Conservation (phyloP, 1,139 yeast genomes). For the Pichia sp. region DNA sequence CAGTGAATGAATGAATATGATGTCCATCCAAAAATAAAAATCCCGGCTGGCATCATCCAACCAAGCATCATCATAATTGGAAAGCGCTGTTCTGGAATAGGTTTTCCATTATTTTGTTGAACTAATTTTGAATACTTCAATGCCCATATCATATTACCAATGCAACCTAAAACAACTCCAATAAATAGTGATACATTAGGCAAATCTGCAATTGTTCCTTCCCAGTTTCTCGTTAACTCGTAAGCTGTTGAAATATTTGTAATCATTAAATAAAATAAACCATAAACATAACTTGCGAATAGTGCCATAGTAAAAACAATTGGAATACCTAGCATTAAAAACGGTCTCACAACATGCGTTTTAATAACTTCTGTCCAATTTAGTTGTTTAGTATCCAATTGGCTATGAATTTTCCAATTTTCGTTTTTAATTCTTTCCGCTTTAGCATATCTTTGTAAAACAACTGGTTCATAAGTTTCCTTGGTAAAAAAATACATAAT, state of each 20-base stretch:
- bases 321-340: constrained; percentile 40
- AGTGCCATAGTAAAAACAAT: constrained; percentile 37
- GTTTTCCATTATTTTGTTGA: constrained; percentile 33
- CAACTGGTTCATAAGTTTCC: constrained; percentile 44
- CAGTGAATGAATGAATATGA: constrained; percentile 53
- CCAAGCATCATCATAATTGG: constrained; percentile 45
- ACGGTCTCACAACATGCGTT: constrained; percentile 37
- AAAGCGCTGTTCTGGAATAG: constrained; percentile 56
- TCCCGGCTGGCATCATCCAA: constrained; percentile 55
- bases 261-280: constrained; percentile 37
- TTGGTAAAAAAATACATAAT: constrained; percentile 38
- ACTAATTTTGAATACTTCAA: constrained; percentile 31
- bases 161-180: constrained; percentile 51
- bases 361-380: constrained; percentile 32
- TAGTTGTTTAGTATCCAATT: constrained; percentile 39
- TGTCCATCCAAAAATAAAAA: constrained; percentile 78
- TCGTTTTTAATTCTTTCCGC: constrained; percentile 34
- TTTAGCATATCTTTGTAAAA: constrained; percentile 42
- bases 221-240: constrained; percentile 32
- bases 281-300: constrained; percentile 42
- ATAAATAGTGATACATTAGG: constrained; percentile 53
- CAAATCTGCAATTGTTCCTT: constrained; percentile 41
- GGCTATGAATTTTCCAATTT: constrained; percentile 5
- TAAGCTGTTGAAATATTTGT: constrained; percentile 36
- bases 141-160: constrained; percentile 33